Evolutionary conservation across 2,329 filamentous ascomycete genomes (phyloP).

Genomic region (Fusarium setosum): DNA sequence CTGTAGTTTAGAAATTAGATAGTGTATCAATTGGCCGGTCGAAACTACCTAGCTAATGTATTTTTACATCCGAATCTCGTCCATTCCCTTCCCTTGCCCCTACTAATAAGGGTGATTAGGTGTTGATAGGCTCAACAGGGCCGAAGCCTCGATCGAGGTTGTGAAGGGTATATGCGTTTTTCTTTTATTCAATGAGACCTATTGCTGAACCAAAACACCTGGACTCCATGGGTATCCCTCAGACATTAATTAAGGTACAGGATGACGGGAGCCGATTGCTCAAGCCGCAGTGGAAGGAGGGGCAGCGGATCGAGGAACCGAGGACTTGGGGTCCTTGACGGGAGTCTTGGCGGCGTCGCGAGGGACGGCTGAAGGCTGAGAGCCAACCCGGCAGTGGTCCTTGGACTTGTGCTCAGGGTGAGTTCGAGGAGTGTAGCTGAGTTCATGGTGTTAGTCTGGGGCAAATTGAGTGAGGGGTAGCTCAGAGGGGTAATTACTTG

Average conservation of each 20-base stretch:
- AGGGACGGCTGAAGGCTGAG: conserved; percentile 24
- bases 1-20: conserved; percentile 45
- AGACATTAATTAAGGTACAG: neutral
- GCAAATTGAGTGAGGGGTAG: neutral
- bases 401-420: conserved; percentile 39
- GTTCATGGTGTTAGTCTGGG: conserved; percentile 1
- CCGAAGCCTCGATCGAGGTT: neutral
- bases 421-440: conserved; percentile 36
- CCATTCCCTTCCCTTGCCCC: neutral
- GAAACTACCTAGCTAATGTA: conserved; percentile 20
- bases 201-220: conserved; percentile 17
- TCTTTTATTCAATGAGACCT: neutral
- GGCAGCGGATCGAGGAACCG: conserved; percentile 17
- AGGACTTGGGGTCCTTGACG: conserved; percentile 20
- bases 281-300: conserved; percentile 14
- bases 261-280: neutral
- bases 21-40: conserved; percentile 40
- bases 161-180: neutral
- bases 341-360: conserved; percentile 16
- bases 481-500: conserved; percentile 22
- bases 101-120: too few species aligned
- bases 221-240: conserved; percentile 21
- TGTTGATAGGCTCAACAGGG: neutral
- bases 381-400: conserved; percentile 34
- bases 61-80: conserved; percentile 1